Percentiles rank a stretch among this genome's conserved stretches.
Evolutionary conservation across 768 basidiomycete species (phyloP).

Genomic region (Strobilomyces dryophilus): DNA sequence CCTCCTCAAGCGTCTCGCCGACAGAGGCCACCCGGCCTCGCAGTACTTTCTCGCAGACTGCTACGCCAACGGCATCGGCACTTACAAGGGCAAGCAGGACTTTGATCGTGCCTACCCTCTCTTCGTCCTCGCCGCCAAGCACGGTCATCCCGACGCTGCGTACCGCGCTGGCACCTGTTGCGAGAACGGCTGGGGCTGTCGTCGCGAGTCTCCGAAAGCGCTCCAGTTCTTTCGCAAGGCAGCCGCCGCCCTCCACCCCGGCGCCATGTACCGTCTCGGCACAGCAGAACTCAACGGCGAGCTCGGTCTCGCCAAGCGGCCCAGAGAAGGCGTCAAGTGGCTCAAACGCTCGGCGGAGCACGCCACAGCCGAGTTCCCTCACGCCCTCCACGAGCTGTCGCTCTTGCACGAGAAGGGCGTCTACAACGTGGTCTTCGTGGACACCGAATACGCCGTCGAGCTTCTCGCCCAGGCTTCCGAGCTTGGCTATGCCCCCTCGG

Average conservation of each 20-base stretch:
- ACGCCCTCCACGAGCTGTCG: conserved; percentile 92
- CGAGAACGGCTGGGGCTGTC: conserved; percentile 98
- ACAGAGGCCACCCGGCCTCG: conserved; percentile 89
- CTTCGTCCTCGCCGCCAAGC: conserved; percentile 94
- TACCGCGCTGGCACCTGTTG: conserved; percentile 97
- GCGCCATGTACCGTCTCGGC: conserved; percentile 95
- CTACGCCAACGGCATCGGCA: conserved; percentile 97
- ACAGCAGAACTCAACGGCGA: conserved; percentile 96
- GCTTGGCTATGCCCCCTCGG: conserved; percentile 93
- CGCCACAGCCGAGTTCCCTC: conserved; percentile 92
- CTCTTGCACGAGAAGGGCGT: conserved; percentile 96
- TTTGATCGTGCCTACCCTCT: conserved; percentile 97
- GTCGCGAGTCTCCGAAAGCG: conserved; percentile 88
- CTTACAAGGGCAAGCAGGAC: conserved; percentile 84
- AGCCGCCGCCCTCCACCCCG: conserved; percentile 85
- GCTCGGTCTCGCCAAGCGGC: conserved; percentile 77
- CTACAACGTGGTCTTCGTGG: conserved; percentile 95
- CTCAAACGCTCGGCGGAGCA: conserved; percentile 94
- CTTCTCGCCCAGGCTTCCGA: conserved; percentile 93
- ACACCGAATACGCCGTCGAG: conserved; percentile 93
- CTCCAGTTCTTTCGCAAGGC: conserved; percentile 93
- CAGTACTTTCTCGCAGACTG: conserved; percentile 99
- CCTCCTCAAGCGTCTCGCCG: conserved; percentile 87
- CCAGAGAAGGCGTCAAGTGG: conserved; percentile 98
- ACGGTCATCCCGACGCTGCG: conserved; percentile 91